Evolutionary conservation across 805 yeast genomes (phyloP), one percentile per base, ranked within the genome.

Genomic region (Yarrowia divulgata): DNA sequence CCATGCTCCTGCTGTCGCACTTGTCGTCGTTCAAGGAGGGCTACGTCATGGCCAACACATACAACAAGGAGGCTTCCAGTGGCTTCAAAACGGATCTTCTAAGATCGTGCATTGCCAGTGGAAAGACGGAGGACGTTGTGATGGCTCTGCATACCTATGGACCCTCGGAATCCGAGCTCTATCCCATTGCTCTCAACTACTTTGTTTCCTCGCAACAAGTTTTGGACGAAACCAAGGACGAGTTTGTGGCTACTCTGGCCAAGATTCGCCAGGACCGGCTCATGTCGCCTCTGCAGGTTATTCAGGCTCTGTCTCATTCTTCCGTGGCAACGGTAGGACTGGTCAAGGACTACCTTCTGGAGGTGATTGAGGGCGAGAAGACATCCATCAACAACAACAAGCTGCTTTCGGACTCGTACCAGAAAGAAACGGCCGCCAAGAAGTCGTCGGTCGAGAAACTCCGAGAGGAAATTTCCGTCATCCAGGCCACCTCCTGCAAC

Each of bases 281-380:
- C 16, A 81, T 91, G 79, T 82, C 96, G 0, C 90, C 96, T 0
- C 77, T 91, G 19, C 97, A 93, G 72, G 80, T 95, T 1, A 81
- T 94, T n/a, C 88, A 89, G 71, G 84, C 88, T 2, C 77, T 93
- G 52, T 84, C 92, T 49, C 77, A 83, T 2, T 87, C 87, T 52
- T 86, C 86, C 13, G 87, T 84, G 37, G 86, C 91, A 0, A 86
- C 90, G 0, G 83, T 91, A 43, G 97, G 96, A 0, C 78, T 90
- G 29, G 82, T 95, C 37, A 88, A 89, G 74, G 87, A 88, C 34
- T 87, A 88, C 69, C 79, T 95, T 39, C 80, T 90, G 13, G 86
- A 86, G 10, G 85, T 86, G 71, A 83, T 93, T 54, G 82, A 85
- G 52, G 76, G 80, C 1, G 90, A 89, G 73, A 85, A 85, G 70